Base-by-base conservation (phyloP, 345 rosid species). In the Salix viminalis region DNA sequence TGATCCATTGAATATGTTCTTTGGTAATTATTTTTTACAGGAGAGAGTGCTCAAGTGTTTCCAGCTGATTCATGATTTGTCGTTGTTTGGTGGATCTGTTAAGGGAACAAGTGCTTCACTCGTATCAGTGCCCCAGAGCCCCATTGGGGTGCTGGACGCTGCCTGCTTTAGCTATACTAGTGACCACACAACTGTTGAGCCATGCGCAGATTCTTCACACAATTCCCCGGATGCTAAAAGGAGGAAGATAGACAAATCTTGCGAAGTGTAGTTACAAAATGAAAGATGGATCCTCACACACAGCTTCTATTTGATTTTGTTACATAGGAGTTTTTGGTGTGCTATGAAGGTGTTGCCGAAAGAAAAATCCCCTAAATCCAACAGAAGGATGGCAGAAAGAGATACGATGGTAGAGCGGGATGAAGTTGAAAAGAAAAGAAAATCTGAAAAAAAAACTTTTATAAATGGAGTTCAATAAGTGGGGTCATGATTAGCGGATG, bases 161-260 rank as follows among this genome's bases (percentile, higher is more conserved):
- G 89, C 90, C 73, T 88, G 96, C 85, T 79, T 91, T 87, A 91
- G 93, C 89, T 87, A 85, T 69, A 90, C 79, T 80, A 87, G 86
- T 71, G 86, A 88, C 70, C 88, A 86, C 67, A 75, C 84, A 6
- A 34, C 87, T 18, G 84, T 74, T 69, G 90, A 83, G 54, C 84
- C 85, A 70, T 80, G 84, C 77, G 83, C 82, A 62, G 82, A 80
- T 82, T 87, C 92, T 65, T 83, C 88, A 56, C 87, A 81, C 2
- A 81, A 23, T 21, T 77, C 79, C 69, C 84, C 88, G 2, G 82
- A 73, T 46, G 71, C 78, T 71, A 90, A 90, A 82, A 83, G 90
- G 78, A 90, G 91, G 80, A 87, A 80, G 84, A 81, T 82, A 44
- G 83, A 84, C 84, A 79, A 68, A 81, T 67, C 79, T 13, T 83